Evolutionary conservation across 164 flowering plant species (phyloP), one percentile per base, ranked within the genome.

Genomic region (Houttuynia cordata): DNA sequence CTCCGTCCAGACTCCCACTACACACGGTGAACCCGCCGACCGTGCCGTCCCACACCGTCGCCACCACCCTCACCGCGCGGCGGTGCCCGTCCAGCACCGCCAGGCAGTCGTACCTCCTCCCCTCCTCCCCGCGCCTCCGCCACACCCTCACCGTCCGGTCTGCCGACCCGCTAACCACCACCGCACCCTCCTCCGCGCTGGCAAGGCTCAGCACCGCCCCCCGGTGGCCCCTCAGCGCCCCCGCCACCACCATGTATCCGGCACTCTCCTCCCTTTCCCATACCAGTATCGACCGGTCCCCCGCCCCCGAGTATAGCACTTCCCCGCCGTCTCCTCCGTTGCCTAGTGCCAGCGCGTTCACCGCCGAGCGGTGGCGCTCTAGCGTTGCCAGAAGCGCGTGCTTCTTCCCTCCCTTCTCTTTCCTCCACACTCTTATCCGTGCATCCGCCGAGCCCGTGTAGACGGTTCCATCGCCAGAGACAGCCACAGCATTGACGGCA

Each of bases 111-210:
- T 63, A 86, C 64, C 58, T 54, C 49, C 49, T 45, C 17, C 14
- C 3, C 9, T 0, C 83, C 79, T 0, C 83, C 72, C 45, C 66
- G 66, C 49, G 49, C 49, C 49, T 10, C 21, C 58, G 42, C 98
- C 98, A 91, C 15, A 91, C 67, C 77, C 98, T 88, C 24, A 91
- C 84, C 75, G 92, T 88, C 70, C 82, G 76, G 79, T 91, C 98
- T 1, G 86, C 85, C 0, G 98, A 91, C 34, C 98, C 98, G 57
- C 98, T 91, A 24, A 91, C 51, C 66, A 88, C 64, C 61, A 82
- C 21, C 10, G 49, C 49, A 1, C 14, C 49, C 9, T 42, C 49
- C 74, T 75, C 86, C 4, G 78, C 83, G 76, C 68, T 75, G 53
- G 74, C 64, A 72, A 91, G 68, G 60, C 88, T 80, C 12, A 91